Percentiles rank a stretch among this genome's conserved stretches.
Conservation (phyloP, 441 rosid species). For the Gossypium aridum region DNA sequence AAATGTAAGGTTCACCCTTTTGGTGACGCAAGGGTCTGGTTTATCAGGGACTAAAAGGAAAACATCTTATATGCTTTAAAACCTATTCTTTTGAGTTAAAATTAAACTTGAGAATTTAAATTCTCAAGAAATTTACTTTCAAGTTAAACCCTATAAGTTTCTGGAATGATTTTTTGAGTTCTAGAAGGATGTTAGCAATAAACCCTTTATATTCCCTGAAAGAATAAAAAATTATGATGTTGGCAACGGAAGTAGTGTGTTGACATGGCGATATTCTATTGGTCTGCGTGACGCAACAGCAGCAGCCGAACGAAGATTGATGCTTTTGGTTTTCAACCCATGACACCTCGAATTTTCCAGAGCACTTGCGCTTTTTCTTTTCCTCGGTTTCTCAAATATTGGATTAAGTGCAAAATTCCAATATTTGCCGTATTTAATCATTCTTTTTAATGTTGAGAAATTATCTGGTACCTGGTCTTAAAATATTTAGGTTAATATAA, state of each 20-base stretch:
- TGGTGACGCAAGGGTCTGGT: no score
- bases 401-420: not conserved
- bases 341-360: not conserved
- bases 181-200: no score
- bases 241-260: not conserved
- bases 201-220: no score
- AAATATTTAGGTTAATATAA: no score
- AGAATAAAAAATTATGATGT: no score
- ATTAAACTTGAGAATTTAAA: no score
- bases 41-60: no score
- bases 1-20: not conserved
- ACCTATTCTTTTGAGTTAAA: no score
- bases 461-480: not conserved
- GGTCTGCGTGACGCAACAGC: not conserved
- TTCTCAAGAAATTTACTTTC: no score
- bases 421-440: not conserved
- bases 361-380: not conserved
- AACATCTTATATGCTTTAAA: no score
- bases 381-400: not conserved
- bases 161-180: no score
- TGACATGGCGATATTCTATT: slow-evolving; percentile 9
- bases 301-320: not conserved
- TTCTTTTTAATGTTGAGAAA: not conserved
- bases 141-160: no score
- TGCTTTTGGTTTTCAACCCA: not conserved